A percentile compares a stretch with the other conserved stretches of the same genome.
Conservation (phyloP, 1,284 basidiomycete genomes). For the Exobasidium cylindrosporum region DNA sequence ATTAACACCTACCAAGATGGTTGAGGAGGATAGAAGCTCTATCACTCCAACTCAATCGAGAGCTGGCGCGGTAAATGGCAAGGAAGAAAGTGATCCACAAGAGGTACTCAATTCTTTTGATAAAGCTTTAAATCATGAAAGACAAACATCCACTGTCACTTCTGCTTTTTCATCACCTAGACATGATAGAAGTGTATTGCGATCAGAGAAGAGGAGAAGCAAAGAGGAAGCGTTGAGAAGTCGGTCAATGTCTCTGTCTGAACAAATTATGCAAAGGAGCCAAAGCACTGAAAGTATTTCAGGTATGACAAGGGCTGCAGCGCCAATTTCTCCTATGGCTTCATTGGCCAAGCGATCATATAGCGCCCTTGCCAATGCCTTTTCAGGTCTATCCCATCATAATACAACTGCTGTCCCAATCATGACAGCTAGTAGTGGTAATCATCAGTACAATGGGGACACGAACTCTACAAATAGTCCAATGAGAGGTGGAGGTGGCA, state of each 20-base stretch:
- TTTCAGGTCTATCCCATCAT: background rate
- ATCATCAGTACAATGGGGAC: background rate
- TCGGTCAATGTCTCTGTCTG: too few species aligned
- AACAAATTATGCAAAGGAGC: too few species aligned
- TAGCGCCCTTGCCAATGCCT: background rate
- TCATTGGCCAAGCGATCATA: conserved; percentile 1
- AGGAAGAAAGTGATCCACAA: background rate
- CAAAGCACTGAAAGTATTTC: background rate
- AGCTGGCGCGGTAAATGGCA: background rate
- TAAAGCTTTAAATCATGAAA: background rate
- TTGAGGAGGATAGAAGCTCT: background rate
- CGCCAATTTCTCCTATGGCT: background rate
- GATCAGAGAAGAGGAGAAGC: too few species aligned
- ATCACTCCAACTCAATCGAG: background rate
- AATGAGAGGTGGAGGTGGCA: background rate
- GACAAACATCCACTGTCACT: background rate
- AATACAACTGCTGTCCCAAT: background rate
- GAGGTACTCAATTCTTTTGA: background rate
- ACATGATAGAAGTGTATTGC: background rate
- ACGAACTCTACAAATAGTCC: background rate
- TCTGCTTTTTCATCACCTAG: background rate
- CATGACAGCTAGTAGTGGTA: background rate
- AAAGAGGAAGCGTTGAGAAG: background rate
- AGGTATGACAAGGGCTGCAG: background rate
- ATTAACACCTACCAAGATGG: background rate